Evolutionary conservation across 768 basidiomycete species (phyloP), one percentile per base, ranked within the genome.

Genomic region (Lactarius hengduanensis): DNA sequence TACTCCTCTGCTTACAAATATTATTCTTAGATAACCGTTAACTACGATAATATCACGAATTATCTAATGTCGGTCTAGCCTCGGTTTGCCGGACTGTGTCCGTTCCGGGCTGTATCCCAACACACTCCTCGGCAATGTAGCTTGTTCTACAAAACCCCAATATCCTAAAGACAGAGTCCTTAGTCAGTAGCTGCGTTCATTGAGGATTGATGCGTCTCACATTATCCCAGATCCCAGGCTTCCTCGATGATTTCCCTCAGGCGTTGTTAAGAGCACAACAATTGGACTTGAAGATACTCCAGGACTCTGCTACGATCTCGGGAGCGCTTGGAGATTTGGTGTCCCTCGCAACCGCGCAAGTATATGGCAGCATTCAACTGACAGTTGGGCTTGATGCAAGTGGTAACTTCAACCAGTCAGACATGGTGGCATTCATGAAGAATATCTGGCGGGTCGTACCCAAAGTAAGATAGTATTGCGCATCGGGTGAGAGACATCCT

Each of bases 371-470:
- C 6, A 81, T 76, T 20, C 86, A 88, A 64, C 77, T 87, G 59
- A 87, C 86, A 0, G 71, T 84, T 40, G 81, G 84, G 15, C 80
- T 80, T 67, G 80, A 77, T 22, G 71, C 72, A 30, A 73, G 79
- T 66, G 83, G 84, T 4, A 76, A 79, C 10, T 84, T 79, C 76
- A 85, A 86, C 71, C 79, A 79, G 0, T 76, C 69, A n/a, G 84
- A 86, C 72, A 73, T 83, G 7, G 73, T 86, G 34, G 77, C 83
- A 11, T 86, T 87, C 73, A 78, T 87, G 77, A 86, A 65, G 55
- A 68, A 69, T 41, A 68, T 67, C 4, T n/a, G 47, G 47, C 13
- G 47, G 47, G 9, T 22, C 22, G 4, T 15, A 13, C 7, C 1
- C 56, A 84, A 78, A 83, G 85, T 82, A 68, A 40, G 60, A 61